Percentiles rank a stretch among this genome's conserved stretches.
Conservation (phyloP, 495 filamentous ascomycete species). For the Geopyxis carbonaria region DNA sequence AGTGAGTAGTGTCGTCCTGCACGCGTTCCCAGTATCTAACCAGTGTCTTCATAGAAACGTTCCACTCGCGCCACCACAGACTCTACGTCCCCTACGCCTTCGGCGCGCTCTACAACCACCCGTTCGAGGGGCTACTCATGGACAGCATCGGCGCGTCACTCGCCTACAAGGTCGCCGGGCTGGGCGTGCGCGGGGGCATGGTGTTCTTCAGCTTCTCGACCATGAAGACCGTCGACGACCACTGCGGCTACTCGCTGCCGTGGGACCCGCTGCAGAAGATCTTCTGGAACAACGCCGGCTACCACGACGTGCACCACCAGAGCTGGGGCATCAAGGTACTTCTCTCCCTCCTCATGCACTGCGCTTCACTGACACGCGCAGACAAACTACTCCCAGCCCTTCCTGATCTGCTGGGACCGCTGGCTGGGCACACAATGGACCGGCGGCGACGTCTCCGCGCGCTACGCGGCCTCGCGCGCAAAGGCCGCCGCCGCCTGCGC, state of each 20-base stretch:
- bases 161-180: slow-evolving; percentile 56
- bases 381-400: slow-evolving; percentile 57
- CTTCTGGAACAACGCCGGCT: slow-evolving; percentile 82
- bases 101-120: slow-evolving; percentile 92
- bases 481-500: slow-evolving; percentile 11
- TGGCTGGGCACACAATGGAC: slow-evolving; percentile 55
- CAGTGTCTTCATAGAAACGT: slow-evolving; percentile 39
- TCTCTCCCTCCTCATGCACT: slow-evolving; percentile 23
- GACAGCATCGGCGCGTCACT: slow-evolving; percentile 75
- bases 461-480: slow-evolving; percentile 20
- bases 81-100: slow-evolving; percentile 96
- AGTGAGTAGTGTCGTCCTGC: slow-evolving; percentile 38
- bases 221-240: slow-evolving; percentile 93
- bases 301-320: slow-evolving; percentile 97
- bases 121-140: slow-evolving; percentile 78
- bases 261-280: slow-evolving; percentile 87
- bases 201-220: slow-evolving; percentile 69
- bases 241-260: slow-evolving; percentile 87
- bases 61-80: slow-evolving; percentile 87
- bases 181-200: slow-evolving; percentile 66
- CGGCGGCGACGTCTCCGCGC: slow-evolving; percentile 31
- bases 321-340: slow-evolving; percentile 92
- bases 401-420: slow-evolving; percentile 74
- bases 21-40: background rate
- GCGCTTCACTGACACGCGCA: slow-evolving; percentile 8